Conservation (phyloP, 306 rosid species). For the Chamaecrista fasciculata region DNA sequence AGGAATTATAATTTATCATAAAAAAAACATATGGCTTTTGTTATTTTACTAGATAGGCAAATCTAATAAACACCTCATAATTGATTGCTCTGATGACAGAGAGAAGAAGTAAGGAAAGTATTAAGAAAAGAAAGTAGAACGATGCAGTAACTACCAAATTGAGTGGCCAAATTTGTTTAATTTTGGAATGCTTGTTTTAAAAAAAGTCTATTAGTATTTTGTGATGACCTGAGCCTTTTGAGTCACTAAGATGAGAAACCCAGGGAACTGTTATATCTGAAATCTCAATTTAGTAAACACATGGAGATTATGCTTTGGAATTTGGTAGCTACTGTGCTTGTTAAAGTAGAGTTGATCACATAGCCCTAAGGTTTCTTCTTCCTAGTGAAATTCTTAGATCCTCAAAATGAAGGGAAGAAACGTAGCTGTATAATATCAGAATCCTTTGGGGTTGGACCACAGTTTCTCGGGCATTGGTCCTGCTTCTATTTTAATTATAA, state of each 20-base stretch:
- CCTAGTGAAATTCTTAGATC: conserved; percentile 1
- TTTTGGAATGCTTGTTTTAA: neutral
- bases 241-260: conserved; percentile 12
- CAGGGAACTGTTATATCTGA: neutral
- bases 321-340: neutral
- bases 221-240: conserved; percentile 8
- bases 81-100: conserved; percentile 7
- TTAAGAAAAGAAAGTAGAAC: neutral
- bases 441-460: neutral
- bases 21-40: neutral
- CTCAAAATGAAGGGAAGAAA: neutral
- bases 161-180: neutral
- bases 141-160: neutral
- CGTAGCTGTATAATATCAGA: conserved; percentile 11
- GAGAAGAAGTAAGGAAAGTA: neutral
- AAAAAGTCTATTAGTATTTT: conserved; percentile 1
- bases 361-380: neutral
- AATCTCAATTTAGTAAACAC: neutral
- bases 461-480: neutral
- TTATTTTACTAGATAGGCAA: conserved; percentile 8
- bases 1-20: neutral
- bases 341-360: neutral
- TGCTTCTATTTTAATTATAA: neutral
- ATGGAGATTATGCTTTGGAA: neutral
- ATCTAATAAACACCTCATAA: neutral